Evolutionary conservation across 257 asterid species (phyloP).

Genomic region (Gynochthodes officinalis): DNA sequence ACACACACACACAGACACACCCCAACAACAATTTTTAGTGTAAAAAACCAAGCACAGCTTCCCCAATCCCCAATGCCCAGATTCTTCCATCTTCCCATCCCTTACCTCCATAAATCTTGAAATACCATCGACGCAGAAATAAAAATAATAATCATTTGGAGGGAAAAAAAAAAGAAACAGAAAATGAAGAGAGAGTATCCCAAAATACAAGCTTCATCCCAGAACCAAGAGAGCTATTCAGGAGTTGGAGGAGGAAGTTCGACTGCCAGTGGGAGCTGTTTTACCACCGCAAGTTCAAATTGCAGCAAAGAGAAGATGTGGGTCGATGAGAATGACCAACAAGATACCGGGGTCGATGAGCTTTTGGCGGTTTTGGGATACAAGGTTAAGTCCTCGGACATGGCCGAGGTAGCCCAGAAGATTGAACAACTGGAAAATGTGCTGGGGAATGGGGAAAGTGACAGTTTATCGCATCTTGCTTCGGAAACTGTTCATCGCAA

Average conservation of each 20-base stretch:
- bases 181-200: constrained; percentile 22
- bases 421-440: constrained; percentile 63
- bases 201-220: not conserved
- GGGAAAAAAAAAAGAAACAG: too few species aligned
- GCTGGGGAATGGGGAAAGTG: constrained; percentile 41
- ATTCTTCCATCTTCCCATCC: constrained; percentile 7
- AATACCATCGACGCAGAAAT: not conserved
- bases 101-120: constrained; percentile 13
- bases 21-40: constrained; percentile 4
- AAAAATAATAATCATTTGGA: not conserved
- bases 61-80: constrained; percentile 23
- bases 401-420: constrained; percentile 72
- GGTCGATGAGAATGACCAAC: constrained; percentile 20
- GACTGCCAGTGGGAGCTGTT: constrained; percentile 11
- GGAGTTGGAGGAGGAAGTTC: constrained; percentile 31
- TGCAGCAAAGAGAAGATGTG: constrained; percentile 45
- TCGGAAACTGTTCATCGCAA: constrained; percentile 69
- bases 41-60: constrained; percentile 18
- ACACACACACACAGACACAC: constrained; percentile 1
- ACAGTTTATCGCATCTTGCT: constrained; percentile 48
- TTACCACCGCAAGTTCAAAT: constrained; percentile 21
- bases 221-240: constrained; percentile 6
- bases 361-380: constrained; percentile 68
- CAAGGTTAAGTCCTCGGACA: constrained; percentile 54
- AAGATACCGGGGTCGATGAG: constrained; percentile 57